A percentile compares a stretch with the other conserved stretches of the same genome.
Conservation (phyloP, 2,329 filamentous ascomycete species). For the Trichoderma sp. region DNA sequence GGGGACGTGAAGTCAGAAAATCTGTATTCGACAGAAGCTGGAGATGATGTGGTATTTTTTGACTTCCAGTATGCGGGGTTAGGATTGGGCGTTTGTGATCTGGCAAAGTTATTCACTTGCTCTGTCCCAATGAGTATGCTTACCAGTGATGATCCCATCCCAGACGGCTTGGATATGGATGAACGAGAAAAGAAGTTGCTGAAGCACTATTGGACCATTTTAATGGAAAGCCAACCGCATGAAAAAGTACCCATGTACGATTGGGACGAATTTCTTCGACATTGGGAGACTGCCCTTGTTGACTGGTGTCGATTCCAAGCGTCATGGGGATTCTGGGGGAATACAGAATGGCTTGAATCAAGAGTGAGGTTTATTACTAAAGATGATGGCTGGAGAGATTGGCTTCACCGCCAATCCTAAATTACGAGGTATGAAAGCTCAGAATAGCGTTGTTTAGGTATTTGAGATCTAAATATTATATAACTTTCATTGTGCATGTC, state of each 20-base stretch:
- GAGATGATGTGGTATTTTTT: conserved; percentile 58
- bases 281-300: conserved; percentile 66
- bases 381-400: conserved; percentile 45
- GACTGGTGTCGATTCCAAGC: conserved; percentile 65
- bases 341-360: conserved; percentile 56
- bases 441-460: neutral
- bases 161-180: conserved; percentile 46
- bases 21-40: conserved; percentile 54
- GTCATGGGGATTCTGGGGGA: conserved; percentile 62
- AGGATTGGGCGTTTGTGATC: conserved; percentile 62
- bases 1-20: conserved; percentile 71
- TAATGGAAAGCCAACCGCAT: conserved; percentile 29
- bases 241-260: conserved; percentile 40
- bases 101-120: conserved; percentile 66
- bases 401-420: conserved; percentile 34
- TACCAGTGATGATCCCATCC: conserved; percentile 30
- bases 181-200: conserved; percentile 52
- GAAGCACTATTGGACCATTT: conserved; percentile 43
- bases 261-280: conserved; percentile 53
- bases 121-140: conserved; percentile 59
- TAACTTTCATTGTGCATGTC: neutral
- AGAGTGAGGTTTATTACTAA: conserved; percentile 50
- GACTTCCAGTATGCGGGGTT: conserved; percentile 69
- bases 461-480: neutral
- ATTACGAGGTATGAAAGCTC: neutral